Conservation (phyloP, 139 green algal species). For the Klebsormidium nitens region DNA sequence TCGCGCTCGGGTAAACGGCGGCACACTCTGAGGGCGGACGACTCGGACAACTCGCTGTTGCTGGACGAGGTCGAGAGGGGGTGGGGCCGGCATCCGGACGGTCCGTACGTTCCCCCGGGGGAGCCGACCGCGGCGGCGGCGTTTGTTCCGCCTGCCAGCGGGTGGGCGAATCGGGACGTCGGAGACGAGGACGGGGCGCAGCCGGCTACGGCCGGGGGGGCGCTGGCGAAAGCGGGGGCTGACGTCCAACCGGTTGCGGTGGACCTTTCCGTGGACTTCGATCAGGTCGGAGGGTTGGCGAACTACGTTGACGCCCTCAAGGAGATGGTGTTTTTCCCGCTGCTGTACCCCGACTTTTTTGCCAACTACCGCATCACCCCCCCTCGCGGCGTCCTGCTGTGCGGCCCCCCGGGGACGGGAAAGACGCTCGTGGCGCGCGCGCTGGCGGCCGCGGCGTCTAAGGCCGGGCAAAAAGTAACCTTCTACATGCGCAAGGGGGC, state of each 20-base stretch:
- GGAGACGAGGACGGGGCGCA: background rate
- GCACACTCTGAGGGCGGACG: slow-evolving; percentile 7
- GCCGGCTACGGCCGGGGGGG: slow-evolving; percentile 16
- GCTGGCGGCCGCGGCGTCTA: slow-evolving; percentile 71
- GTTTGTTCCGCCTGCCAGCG: background rate
- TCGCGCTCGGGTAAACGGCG: slow-evolving; percentile 16
- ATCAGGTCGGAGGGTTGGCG: slow-evolving; percentile 79
- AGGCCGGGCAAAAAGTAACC: slow-evolving; percentile 53
- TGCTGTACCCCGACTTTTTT: slow-evolving; percentile 93
- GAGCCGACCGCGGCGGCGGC: background rate
- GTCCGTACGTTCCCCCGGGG: background rate
- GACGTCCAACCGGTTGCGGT: slow-evolving; percentile 79
- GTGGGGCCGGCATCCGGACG: slow-evolving; percentile 9
- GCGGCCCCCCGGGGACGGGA: slow-evolving; percentile 86
- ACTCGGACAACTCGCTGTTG: slow-evolving; percentile 32
- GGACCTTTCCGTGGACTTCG: slow-evolving; percentile 79
- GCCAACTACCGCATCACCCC: slow-evolving; percentile 74
- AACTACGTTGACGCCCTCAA: slow-evolving; percentile 82
- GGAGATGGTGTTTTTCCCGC: slow-evolving; percentile 95
- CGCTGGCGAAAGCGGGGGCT: slow-evolving; percentile 41
- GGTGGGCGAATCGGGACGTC: background rate
- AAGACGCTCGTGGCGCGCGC: slow-evolving; percentile 91
- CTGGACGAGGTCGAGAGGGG: slow-evolving; percentile 29
- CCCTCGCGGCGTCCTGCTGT: slow-evolving; percentile 85
- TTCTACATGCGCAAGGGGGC: slow-evolving; percentile 98